phyloP scores from a whole-genome alignment of 169 alveolate genomes.

The Eimeria tenella region DNA sequence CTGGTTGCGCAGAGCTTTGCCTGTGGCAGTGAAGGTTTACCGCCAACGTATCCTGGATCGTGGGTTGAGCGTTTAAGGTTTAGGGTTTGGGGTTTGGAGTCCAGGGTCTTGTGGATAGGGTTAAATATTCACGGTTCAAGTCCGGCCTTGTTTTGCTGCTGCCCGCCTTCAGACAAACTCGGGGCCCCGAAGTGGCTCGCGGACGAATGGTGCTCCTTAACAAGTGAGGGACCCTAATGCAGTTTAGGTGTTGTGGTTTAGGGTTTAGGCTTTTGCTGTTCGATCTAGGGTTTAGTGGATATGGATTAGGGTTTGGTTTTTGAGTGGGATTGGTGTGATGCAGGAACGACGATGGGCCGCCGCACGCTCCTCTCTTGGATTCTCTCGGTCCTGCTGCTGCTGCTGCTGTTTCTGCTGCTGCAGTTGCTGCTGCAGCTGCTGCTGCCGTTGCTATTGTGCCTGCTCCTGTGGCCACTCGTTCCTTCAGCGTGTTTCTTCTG shows the following conservation, averaged over 20 bases:
- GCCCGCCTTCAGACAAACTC: constrained; percentile 13
- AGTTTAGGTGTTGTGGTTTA: constrained; percentile 19
- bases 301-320: neutral
- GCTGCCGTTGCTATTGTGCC: neutral
- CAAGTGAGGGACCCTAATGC: neutral
- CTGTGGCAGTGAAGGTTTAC: too few relatives aligned
- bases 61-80: neutral
- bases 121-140: constrained; percentile 24
- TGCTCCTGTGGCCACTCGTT: neutral
- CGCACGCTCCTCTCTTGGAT: constrained; percentile 33
- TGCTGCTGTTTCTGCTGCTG: constrained; percentile 41
- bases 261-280: constrained; percentile 30
- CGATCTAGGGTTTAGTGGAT: constrained; percentile 18
- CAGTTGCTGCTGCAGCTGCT: neutral
- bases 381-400: constrained; percentile 42
- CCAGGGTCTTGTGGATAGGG: neutral
- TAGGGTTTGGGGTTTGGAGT: neutral
- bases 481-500: neutral
- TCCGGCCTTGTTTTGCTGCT: neutral
- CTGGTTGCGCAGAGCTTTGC: neutral
- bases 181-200: constrained; percentile 11
- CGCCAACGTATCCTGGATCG: neutral
- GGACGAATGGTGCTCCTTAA: constrained; percentile 38
- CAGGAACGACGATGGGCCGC: constrained; percentile 53
- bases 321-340: neutral